Base-by-base conservation (phyloP, 345 rosid genomes). In the Gossypioides kirkii region DNA sequence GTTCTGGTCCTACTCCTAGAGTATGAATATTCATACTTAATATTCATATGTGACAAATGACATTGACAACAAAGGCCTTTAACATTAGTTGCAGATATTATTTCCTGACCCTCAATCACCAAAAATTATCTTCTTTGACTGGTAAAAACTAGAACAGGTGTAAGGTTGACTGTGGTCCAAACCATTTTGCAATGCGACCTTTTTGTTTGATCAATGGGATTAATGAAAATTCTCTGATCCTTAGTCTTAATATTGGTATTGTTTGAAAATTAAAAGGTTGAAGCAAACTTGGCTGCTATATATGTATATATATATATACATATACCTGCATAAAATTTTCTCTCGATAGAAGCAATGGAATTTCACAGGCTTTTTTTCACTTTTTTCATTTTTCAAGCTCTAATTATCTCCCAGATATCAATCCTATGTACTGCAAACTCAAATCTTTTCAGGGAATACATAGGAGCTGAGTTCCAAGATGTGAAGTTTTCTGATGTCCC, bases 391-490 rank as follows among this genome's bases (percentile, higher is more conserved):
- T 53, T 80, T 70, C 75, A 76, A 36, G 50, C 56, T 61, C 54
- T 74, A 41, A 22, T 68, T 26, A 45, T 62, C 25, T 73, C 23
- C 41, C 18, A 52, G 61, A 4, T 65, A 32, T 47, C 73, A 6
- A 41, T 22, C 67, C 52, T 9, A 16, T 69, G 38, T 54, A 25
- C 62, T 10, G 60, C 74, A 22, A 80, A 73, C 62, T 54, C 86
- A 53, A 80, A 72, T 13, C 81, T 86, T 42, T 86, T 84, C 73
- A 59, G 80, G 11, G 84, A 83, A 62, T 83, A 83, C 43, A 84
- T 80, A 6, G 78, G 87, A 66, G 86, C 78, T 17, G 76, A 78
- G 42, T 80, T 76, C 52, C 74, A 78, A 47, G 68, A 61, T 10
- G 78, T 86, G 10, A 77, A 38, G 12, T 79, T 82, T 76, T 69